Conservation (phyloP, 306 rosid genomes). For the Abrus precatorius region DNA sequence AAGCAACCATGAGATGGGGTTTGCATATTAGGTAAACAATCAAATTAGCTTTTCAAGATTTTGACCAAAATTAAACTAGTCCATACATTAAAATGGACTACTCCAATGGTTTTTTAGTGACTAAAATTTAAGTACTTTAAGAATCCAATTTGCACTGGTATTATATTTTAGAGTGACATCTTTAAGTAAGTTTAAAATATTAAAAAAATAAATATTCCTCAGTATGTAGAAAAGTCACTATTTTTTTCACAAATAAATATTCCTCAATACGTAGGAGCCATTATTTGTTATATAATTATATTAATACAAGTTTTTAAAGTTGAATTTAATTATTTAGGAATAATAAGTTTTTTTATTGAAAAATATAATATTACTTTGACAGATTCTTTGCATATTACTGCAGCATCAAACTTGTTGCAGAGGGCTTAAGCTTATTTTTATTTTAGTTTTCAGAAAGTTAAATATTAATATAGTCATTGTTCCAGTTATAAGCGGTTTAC, state of each 20-base stretch:
- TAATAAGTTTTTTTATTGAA: too few species aligned
- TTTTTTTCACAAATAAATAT: too few species aligned
- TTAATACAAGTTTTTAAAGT: too few species aligned
- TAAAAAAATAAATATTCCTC: not conserved
- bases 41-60: not conserved
- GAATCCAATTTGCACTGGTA: not conserved
- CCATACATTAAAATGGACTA: not conserved
- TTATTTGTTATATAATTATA: too few species aligned
- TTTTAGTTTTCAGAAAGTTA: not conserved
- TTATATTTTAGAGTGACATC: not conserved
- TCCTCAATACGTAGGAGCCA: too few species aligned
- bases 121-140: not conserved
- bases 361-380: not conserved
- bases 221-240: too few species aligned
- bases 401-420: not conserved
- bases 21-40: not conserved
- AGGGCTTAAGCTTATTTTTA: not conserved
- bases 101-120: not conserved
- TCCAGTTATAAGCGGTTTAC: slow-evolving; percentile 12
- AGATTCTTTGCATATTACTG: not conserved
- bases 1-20: not conserved
- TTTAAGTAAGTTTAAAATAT: not conserved
- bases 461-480: not conserved
- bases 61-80: not conserved
- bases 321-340: too few species aligned